phyloP scores from a whole-genome alignment of 257 asterid species.

The Fraxinus excelsior region DNA sequence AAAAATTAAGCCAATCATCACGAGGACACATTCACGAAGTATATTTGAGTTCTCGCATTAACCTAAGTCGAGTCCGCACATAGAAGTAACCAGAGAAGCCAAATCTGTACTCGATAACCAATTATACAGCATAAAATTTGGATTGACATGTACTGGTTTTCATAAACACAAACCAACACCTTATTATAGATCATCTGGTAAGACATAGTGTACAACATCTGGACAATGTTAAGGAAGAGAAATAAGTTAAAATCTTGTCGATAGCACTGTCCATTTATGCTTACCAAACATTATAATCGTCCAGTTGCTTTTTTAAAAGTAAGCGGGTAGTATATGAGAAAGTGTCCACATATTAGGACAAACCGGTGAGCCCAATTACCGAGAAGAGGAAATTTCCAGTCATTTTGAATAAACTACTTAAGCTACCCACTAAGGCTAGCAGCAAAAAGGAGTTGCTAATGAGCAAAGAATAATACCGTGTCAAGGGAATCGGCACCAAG shows the following conservation, averaged over 20 bases:
- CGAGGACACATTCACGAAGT: neutral
- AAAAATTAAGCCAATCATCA: neutral
- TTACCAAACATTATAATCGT: neutral
- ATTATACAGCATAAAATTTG: neutral
- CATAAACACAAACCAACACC: neutral
- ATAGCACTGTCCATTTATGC: neutral
- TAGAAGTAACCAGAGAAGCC: neutral
- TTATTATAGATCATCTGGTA: neutral
- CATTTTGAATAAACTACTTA: neutral
- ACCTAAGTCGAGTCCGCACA: neutral
- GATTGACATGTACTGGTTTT: neutral
- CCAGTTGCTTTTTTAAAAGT: neutral
- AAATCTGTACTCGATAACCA: neutral
- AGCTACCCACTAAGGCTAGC: neutral
- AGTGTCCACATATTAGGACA: too few relatives aligned
- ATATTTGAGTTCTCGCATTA: neutral
- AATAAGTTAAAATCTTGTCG: neutral
- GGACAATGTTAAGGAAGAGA: neutral
- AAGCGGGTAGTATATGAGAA: too few relatives aligned
- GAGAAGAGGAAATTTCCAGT: neutral
- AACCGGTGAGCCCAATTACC: too few relatives aligned
- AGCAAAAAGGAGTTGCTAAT: too few relatives aligned
- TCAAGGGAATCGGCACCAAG: slow-evolving; percentile 99
- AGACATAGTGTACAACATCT: neutral
- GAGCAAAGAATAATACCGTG: slow-evolving; percentile 55